Conservation (phyloP, 192 early-diverging fungal species). For the Hyaloraphidium curvatum region DNA sequence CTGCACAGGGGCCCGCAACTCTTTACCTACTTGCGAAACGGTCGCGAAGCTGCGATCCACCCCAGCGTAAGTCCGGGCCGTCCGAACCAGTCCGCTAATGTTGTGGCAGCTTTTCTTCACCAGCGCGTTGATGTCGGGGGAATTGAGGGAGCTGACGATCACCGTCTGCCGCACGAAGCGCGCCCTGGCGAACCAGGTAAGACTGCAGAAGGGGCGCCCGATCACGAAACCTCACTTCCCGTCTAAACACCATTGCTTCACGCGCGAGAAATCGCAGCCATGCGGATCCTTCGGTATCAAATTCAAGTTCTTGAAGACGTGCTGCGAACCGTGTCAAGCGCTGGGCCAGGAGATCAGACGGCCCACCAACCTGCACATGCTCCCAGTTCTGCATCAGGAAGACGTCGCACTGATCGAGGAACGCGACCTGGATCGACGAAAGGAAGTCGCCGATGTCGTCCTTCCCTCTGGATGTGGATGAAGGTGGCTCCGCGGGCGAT, state of each 20-base stretch:
- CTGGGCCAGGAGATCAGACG: background rate
- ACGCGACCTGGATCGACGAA: conserved; percentile 75
- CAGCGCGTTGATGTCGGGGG: conserved; percentile 81
- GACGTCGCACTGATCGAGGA: conserved; percentile 68
- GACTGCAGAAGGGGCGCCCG: background rate
- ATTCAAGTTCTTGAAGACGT: conserved; percentile 70
- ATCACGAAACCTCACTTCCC: conserved; percentile 21
- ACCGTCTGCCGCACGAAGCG: conserved; percentile 79
- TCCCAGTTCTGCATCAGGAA: conserved; percentile 99
- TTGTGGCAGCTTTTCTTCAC: conserved; percentile 47
- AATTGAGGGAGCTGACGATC: conserved; percentile 54
- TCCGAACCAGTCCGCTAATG: conserved; percentile 3
- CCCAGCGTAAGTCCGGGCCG: too few species aligned
- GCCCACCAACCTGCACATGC: conserved; percentile 46
- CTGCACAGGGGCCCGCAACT: too few species aligned
- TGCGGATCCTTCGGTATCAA: conserved; percentile 75
- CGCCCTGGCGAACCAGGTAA: conserved; percentile 20
- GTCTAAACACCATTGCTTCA: conserved; percentile 71
- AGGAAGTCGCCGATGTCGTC: conserved; percentile 53
- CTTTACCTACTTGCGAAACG: too few species aligned
- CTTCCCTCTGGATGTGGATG: background rate
- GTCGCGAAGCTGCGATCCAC: too few species aligned
- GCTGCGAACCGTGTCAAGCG: conserved; percentile 17
- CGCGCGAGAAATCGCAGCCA: conserved; percentile 86
- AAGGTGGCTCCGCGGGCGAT: background rate